These are phyloP conservation scores for Athelia psychrophila DNA, from an alignment of 1,284 basidiomycete genomes.

Conservation along the genomic window DNA sequence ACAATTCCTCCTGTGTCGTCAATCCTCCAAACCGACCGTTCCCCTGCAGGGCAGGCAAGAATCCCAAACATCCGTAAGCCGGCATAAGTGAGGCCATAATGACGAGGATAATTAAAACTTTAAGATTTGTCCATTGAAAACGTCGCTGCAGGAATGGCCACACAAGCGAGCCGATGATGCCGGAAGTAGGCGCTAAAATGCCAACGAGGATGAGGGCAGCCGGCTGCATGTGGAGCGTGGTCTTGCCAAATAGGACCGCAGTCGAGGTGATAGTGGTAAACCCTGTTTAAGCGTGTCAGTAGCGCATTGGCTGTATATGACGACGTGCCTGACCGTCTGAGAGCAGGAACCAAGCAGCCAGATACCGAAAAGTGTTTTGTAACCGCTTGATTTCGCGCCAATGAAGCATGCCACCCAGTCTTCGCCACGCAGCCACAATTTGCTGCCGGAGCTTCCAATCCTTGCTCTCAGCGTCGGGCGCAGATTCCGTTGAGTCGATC, in stretches of 20 bases:
- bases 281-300: conserved; percentile 36
- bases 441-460: conserved; percentile 49
- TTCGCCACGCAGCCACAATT: conserved; percentile 62
- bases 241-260: conserved; percentile 82
- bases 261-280: conserved; percentile 85
- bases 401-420: conserved; percentile 66
- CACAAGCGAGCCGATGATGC: conserved; percentile 71
- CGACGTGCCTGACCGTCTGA: conserved; percentile 66
- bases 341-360: conserved; percentile 89
- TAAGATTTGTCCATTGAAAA: conserved; percentile 63
- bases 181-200: conserved; percentile 62
- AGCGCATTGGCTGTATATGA: neutral
- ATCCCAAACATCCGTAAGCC: conserved; percentile 79
- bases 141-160: conserved; percentile 68
- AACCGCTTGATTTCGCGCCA: conserved; percentile 69
- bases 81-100: conserved; percentile 69
- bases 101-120: conserved; percentile 67
- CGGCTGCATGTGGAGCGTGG: conserved; percentile 69
- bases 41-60: conserved; percentile 54
- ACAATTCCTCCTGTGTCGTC: conserved; percentile 82
- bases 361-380: conserved; percentile 83
- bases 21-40: conserved; percentile 61
- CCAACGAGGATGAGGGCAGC: conserved; percentile 72
- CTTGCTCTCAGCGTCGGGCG: conserved; percentile 11
- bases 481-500: conserved; percentile 11